Evolutionary conservation across 2,329 filamentous ascomycete genomes (phyloP).

Genomic region (Purpureocillium takamizusanense): DNA sequence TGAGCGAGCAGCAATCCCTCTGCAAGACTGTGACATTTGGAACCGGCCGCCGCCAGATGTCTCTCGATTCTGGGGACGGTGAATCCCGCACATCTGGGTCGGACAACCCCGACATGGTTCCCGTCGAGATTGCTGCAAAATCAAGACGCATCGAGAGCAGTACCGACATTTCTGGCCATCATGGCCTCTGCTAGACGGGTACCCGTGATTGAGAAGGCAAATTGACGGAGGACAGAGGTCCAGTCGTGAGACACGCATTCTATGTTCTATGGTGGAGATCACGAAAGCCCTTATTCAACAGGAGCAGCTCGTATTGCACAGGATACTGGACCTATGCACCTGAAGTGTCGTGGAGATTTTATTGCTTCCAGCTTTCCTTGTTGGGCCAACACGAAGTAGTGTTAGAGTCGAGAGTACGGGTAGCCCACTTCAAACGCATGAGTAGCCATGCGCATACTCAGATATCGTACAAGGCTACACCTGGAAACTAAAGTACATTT

Average conservation of each 20-base stretch:
- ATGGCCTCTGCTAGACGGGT: too few relatives aligned
- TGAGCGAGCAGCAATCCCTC: too few relatives aligned
- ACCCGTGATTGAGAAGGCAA: too few relatives aligned
- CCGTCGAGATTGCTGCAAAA: not conserved
- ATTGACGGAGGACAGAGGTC: too few relatives aligned
- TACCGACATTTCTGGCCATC: not conserved
- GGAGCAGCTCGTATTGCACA: constrained; percentile 4
- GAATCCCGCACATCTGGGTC: not conserved
- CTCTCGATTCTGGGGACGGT: too few relatives aligned
- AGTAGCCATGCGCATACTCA: too few relatives aligned
- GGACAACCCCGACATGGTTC: not conserved
- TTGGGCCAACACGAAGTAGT: constrained; percentile 3
- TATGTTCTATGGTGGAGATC: not conserved
- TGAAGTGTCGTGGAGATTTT: not conserved
- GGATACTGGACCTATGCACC: constrained; percentile 3
- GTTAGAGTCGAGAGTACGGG: not conserved
- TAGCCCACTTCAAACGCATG: too few relatives aligned
- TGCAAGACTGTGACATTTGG: too few relatives aligned
- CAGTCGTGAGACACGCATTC: too few relatives aligned
- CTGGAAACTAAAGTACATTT: too few relatives aligned
- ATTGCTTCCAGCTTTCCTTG: not conserved
- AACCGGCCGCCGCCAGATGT: too few relatives aligned
- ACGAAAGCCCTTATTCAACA: not conserved
- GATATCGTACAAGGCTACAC: too few relatives aligned
- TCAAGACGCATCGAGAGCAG: not conserved